These are phyloP conservation scores for Bipolaris zeicola DNA, from an alignment of 2,329 filamentous ascomycete species.

Conservation along the genomic window DNA sequence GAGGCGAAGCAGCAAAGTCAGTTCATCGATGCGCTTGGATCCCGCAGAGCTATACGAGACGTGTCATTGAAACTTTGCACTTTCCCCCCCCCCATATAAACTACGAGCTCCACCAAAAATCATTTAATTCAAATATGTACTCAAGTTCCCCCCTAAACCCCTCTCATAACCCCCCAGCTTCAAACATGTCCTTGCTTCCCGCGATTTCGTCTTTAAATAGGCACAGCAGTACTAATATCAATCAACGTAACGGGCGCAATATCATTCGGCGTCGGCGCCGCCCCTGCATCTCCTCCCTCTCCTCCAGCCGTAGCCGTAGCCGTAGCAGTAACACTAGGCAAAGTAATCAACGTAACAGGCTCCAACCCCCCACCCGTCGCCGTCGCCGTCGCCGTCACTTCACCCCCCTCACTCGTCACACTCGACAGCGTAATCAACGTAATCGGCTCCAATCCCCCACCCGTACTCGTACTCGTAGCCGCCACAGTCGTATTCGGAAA, in stretches of 20 bases:
- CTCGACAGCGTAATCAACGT: background rate
- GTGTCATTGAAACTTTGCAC: background rate
- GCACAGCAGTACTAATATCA: background rate
- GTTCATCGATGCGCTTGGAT: constrained; percentile 8
- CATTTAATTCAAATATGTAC: too few relatives aligned
- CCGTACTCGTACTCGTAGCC: background rate
- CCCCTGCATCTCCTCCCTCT: background rate
- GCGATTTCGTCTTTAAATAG: background rate
- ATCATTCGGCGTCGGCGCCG: background rate
- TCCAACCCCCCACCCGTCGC: background rate
- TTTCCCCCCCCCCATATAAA: too few relatives aligned
- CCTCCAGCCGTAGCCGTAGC: too few relatives aligned
- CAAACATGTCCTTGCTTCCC: background rate
- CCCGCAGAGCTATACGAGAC: constrained; percentile 7
- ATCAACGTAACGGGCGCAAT: constrained; percentile 7
- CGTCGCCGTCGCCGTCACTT: background rate
- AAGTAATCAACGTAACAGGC: constrained; percentile 4
- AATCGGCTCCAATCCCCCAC: background rate
- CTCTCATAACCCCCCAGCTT: background rate
- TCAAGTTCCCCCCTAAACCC: background rate
- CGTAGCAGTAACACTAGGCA: background rate
- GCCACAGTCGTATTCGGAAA: too few relatives aligned
- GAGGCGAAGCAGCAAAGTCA: constrained; percentile 6
- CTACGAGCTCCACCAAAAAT: too few relatives aligned
- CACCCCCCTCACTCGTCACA: too few relatives aligned